These are phyloP conservation scores for Plasmodiophora brassicae DNA, from an alignment of 208 protist species.

Conservation along the genomic window DNA sequence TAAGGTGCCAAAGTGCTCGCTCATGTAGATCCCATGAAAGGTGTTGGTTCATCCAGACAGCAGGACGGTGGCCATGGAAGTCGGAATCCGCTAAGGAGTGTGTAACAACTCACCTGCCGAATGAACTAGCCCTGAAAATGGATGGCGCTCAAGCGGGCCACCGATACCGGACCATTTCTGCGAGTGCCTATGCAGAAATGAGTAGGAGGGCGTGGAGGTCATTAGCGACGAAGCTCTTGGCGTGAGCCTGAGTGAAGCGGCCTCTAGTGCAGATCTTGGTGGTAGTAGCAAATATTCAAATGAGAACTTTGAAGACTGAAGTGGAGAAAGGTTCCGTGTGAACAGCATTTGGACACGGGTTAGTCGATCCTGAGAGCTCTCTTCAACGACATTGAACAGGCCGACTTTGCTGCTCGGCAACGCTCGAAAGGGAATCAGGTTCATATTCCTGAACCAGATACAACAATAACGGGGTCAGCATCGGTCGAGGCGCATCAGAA, in stretches of 20 bases:
- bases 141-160: conserved; percentile 66
- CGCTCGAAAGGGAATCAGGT: conserved; percentile 62
- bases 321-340: conserved; percentile 68
- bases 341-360: conserved; percentile 65
- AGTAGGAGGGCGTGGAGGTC: conserved; percentile 65
- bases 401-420: background rate
- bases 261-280: conserved; percentile 71
- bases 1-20: conserved; percentile 63
- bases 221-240: conserved; percentile 55
- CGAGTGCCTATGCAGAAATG: conserved; percentile 47
- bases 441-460: conserved; percentile 62
- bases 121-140: conserved; percentile 72
- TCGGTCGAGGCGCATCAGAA: too few species aligned
- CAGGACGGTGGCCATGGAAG: conserved; percentile 72
- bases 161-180: conserved; percentile 58
- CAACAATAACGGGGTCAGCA: too few species aligned
- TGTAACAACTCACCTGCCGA: conserved; percentile 75
- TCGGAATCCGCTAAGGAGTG: conserved; percentile 71
- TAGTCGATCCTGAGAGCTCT: conserved; percentile 65
- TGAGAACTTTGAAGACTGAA: conserved; percentile 67
- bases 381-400: conserved; percentile 45
- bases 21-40: conserved; percentile 62
- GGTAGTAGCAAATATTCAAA: conserved; percentile 73
- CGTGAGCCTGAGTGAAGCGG: conserved; percentile 58
- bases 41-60: conserved; percentile 70